Percentiles rank a stretch among this genome's conserved stretches.
phyloP scores from a whole-genome alignment of 164 flowering plant species.

The Amborella trichopoda region DNA sequence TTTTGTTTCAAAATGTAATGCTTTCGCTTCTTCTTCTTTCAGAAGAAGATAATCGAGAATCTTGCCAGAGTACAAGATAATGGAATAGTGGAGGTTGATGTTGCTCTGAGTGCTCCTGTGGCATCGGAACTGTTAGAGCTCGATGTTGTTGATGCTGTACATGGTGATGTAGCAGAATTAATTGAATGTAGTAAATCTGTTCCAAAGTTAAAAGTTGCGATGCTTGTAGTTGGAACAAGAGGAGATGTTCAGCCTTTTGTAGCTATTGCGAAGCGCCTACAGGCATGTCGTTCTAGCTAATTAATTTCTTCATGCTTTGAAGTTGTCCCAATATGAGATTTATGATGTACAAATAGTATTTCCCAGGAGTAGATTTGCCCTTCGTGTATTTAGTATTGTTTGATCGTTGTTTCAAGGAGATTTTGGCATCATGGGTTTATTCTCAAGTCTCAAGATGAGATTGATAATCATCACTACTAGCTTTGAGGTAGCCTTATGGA shows the following conservation, averaged over 20 bases:
- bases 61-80: conserved; percentile 75
- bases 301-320: too few species aligned
- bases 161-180: conserved; percentile 15
- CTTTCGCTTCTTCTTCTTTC: conserved; percentile 8
- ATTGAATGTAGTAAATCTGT: conserved; percentile 30
- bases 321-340: too few species aligned
- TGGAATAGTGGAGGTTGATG: conserved; percentile 83
- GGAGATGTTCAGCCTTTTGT: conserved; percentile 95
- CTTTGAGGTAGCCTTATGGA: too few species aligned
- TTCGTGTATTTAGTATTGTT: too few species aligned
- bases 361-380: too few species aligned
- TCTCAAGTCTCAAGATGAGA: too few species aligned
- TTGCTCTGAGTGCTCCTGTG: conserved; percentile 41
- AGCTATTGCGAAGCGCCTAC: conserved; percentile 82
- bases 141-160: conserved; percentile 27
- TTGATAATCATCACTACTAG: too few species aligned
- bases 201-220: conserved; percentile 68
- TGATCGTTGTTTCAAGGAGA: too few species aligned
- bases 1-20: not conserved
- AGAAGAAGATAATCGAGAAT: conserved; percentile 61
- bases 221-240: conserved; percentile 92
- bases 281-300: too few species aligned
- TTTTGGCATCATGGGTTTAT: too few species aligned
- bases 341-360: too few species aligned
- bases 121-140: conserved; percentile 71